Percentiles rank a stretch among this genome's conserved stretches.
phyloP scores from a whole-genome alignment of 805 yeast species.

The Hanseniaspora osmophila region DNA sequence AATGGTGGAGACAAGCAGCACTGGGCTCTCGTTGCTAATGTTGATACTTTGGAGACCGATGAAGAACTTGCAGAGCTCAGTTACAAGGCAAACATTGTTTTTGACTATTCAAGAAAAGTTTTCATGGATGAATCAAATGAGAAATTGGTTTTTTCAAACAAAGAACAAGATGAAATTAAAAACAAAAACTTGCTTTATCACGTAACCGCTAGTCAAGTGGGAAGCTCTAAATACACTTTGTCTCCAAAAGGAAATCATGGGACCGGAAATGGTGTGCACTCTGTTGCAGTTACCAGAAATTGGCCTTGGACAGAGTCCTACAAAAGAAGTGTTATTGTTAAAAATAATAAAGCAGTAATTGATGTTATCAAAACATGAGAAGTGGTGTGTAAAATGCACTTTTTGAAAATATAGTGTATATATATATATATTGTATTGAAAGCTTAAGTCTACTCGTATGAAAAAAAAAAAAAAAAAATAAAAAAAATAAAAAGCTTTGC shows the following conservation, averaged over 20 bases:
- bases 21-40: neutral
- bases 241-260: slow-evolving; percentile 36
- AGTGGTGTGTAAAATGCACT: too few species aligned
- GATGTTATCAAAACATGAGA: slow-evolving; percentile 1
- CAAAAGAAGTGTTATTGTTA: slow-evolving; percentile 9
- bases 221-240: slow-evolving; percentile 30
- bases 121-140: neutral
- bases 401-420: too few species aligned
- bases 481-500: too few species aligned
- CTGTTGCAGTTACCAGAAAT: slow-evolving; percentile 14
- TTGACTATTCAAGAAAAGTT: slow-evolving; percentile 5
- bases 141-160: slow-evolving; percentile 2
- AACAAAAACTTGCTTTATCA: too few species aligned
- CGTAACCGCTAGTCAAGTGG: slow-evolving; percentile 23
- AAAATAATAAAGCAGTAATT: slow-evolving; percentile 6
- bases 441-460: too few species aligned
- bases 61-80: slow-evolving; percentile 6
- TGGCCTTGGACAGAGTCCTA: slow-evolving; percentile 8
- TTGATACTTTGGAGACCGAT: slow-evolving; percentile 1
- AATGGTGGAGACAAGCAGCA: slow-evolving; percentile 6
- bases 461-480: too few species aligned
- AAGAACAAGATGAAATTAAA: neutral
- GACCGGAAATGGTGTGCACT: slow-evolving; percentile 24
- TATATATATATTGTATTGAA: too few species aligned
- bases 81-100: slow-evolving; percentile 19